Percentiles rank a stretch among this genome's conserved stretches.
Conservation (phyloP, 176 grass and related monocot genomes). For the Bonia amplexicaulis region DNA sequence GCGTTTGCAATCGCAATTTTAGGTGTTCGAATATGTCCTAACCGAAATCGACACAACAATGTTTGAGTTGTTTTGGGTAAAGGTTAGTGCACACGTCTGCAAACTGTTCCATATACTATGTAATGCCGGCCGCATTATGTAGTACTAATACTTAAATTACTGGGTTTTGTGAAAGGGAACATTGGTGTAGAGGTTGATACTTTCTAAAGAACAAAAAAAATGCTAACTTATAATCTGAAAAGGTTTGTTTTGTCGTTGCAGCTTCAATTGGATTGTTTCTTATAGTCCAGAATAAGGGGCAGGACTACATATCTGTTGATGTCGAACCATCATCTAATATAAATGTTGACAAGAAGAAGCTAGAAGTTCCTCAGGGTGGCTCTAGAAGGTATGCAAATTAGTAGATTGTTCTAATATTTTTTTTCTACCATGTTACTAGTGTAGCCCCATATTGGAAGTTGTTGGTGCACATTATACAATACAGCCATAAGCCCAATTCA, state of each 20-base stretch:
- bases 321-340: constrained; percentile 2
- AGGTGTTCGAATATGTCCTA: not conserved
- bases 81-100: not conserved
- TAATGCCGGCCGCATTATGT: not conserved
- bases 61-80: not conserved
- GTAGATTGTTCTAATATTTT: not conserved
- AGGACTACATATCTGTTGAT: not conserved
- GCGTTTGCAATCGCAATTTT: not conserved
- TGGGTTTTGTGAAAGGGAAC: not conserved
- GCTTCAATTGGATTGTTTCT: not conserved
- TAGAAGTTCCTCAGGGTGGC: not conserved
- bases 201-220: not conserved
- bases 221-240: not conserved
- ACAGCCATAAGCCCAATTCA: not conserved
- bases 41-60: not conserved
- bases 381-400: constrained; percentile 24
- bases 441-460: not conserved
- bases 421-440: not conserved
- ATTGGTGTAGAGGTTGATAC: not conserved
- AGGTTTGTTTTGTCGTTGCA: constrained; percentile 9
- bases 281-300: not conserved
- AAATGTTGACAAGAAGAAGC: not conserved
- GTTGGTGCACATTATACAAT: not conserved
- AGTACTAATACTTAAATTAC: not conserved
- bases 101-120: not conserved